Percentiles rank a stretch among this genome's conserved stretches.
phyloP scores from a whole-genome alignment of 75 land plant species.

The Cunninghamia lanceolata region DNA sequence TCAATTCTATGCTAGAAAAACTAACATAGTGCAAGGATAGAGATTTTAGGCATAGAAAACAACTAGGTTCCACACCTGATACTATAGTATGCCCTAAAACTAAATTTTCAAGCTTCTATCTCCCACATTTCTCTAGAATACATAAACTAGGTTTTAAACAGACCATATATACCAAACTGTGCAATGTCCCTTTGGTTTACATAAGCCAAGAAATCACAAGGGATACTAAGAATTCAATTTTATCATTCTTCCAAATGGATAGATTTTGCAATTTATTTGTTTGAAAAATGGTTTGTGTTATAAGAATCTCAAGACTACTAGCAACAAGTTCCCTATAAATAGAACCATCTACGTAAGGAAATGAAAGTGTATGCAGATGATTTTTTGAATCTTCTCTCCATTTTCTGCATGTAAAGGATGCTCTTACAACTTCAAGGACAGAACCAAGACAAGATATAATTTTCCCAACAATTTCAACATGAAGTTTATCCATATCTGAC shows the following conservation, averaged over 20 bases:
- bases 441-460: constrained; percentile 62
- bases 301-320: constrained; percentile 56
- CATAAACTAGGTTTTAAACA: constrained; percentile 54
- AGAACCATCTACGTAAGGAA: constrained; percentile 59
- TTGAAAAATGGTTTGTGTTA: too few relatives aligned
- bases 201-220: constrained; percentile 87
- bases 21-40: constrained; percentile 57
- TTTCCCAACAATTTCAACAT: constrained; percentile 84
- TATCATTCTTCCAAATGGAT: constrained; percentile 28
- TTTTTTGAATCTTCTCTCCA: constrained; percentile 69
- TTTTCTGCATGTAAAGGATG: constrained; percentile 70
- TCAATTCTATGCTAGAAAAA: constrained; percentile 71
- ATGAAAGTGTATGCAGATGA: constrained; percentile 61
- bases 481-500: constrained; percentile 61
- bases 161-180: too few relatives aligned
- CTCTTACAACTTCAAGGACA: constrained; percentile 71
- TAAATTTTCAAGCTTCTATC: too few relatives aligned
- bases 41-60: constrained; percentile 51
- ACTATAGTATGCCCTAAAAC: too few relatives aligned
- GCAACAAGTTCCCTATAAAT: constrained; percentile 40
- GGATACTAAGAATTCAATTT: constrained; percentile 71
- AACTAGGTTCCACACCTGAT: constrained; percentile 66
- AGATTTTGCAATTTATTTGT: too few relatives aligned
- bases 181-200: constrained; percentile 65
- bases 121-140: constrained; percentile 71